Base-by-base conservation (phyloP, 129 eudicot genomes). In the Chrysanthemum lavandulifolium region DNA sequence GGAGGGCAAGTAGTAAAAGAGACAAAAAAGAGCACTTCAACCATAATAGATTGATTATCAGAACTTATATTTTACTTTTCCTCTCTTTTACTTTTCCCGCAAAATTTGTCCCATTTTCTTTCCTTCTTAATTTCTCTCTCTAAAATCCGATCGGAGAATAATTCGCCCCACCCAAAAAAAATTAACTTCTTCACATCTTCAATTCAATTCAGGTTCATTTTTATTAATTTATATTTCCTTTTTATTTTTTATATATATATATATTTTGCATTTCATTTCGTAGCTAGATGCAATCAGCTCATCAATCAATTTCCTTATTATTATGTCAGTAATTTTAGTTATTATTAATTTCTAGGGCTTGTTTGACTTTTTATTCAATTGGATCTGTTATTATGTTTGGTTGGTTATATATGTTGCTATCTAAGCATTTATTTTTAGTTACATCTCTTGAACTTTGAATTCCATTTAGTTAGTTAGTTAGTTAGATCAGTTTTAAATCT, bases 41-140 rank as follows among this genome's bases (percentile, higher is more conserved):
- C n/a, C n/a, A n/a, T n/a, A n/a, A n/a, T n/a, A n/a, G n/a, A n/a
- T n/a, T n/a, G n/a, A n/a, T n/a, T n/a, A n/a, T n/a, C n/a, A n/a
- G n/a, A n/a, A n/a, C n/a, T n/a, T n/a, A n/a, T n/a, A n/a, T n/a
- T n/a, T n/a, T n/a, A n/a, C n/a, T n/a, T n/a, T n/a, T n/a, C n/a
- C n/a, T n/a, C n/a, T n/a, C n/a, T n/a, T n/a, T n/a, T n/a, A n/a
- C 49, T 52, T 80, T 78, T 81, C 86, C 89, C 84, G 86, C 89
- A 84, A 81, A 61, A 52, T 68, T 77, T 80, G 78, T 71, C 80
- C 68, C 63, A 54, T 47, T 72, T 61, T 65, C 65, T 71, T 68
- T 69, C 75, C 73, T 69, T 27, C 11, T 48, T 12, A 12, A 10
- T 40, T 10, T 29, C 48, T 8, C 65, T 57, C 15, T 47, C 63